phyloP scores from a whole-genome alignment of 305 asterid genomes.

The Caryopteris hybrid region DNA sequence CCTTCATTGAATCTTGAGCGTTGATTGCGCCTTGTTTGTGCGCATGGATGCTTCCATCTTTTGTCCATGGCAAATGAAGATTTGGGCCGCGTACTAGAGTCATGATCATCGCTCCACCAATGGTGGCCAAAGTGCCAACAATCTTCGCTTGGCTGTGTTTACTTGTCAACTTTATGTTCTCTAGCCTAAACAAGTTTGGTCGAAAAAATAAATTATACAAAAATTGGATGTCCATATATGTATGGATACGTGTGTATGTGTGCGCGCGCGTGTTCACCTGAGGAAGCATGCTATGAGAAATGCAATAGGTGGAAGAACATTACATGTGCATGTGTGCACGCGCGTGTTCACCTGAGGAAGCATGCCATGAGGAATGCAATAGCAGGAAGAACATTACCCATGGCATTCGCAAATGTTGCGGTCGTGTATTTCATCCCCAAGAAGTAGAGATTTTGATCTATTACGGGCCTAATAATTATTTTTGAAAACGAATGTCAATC shows the following conservation, averaged over 20 bases:
- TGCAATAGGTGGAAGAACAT: slow-evolving; percentile 68
- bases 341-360: slow-evolving; percentile 40
- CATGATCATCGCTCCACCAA: slow-evolving; percentile 61
- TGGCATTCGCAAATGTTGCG: slow-evolving; percentile 74
- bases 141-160: slow-evolving; percentile 45
- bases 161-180: slow-evolving; percentile 37
- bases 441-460: slow-evolving; percentile 69
- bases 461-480: slow-evolving; percentile 50
- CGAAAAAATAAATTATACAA: background rate
- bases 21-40: slow-evolving; percentile 30
- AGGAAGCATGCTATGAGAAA: slow-evolving; percentile 64
- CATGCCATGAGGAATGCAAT: slow-evolving; percentile 71
- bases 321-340: background rate
- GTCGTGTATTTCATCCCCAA: slow-evolving; percentile 70
- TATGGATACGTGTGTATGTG: background rate
- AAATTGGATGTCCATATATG: too few relatives aligned
- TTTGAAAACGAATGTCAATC: background rate
- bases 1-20: slow-evolving; percentile 50
- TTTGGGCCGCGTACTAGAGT: slow-evolving; percentile 41
- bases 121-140: slow-evolving; percentile 40
- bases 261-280: slow-evolving; percentile 30
- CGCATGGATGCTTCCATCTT: slow-evolving; percentile 20
- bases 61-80: slow-evolving; percentile 52
- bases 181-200: slow-evolving; percentile 30
- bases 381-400: slow-evolving; percentile 70